Evolutionary conservation across 1,139 yeast genomes (phyloP), one percentile per base, ranked within the genome.

Genomic region (Geotrichum europaeum): DNA sequence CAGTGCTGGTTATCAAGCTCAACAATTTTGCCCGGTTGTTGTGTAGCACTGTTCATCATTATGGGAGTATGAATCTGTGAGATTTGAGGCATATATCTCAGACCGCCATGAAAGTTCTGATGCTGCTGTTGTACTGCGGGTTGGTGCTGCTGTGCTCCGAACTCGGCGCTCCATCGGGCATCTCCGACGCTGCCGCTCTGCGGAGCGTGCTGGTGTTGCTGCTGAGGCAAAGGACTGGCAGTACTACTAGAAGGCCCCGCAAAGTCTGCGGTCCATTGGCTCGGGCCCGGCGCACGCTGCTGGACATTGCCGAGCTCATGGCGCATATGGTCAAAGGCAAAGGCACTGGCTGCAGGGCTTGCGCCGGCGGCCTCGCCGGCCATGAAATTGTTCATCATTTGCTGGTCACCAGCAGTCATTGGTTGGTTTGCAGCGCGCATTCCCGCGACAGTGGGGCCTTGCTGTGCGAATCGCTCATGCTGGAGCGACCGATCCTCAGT

Each of bases 401-500:
- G 70, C 55, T 74, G 77, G 68, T 76, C 73, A n/a, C 68, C 71
- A 18, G 66, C 63, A 0, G 70, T 63, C 68, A 74, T 70, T 43
- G 67, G 67, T 60, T 66, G 78, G 68, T 67, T 75, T 70, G 71
- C 74, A 49, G 78, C 76, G 58, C 73, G 66, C 67, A 62, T 77
- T 71, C 69, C 59, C 43, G 68, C 59, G 20, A 60, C 60, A 28
- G 64, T 65, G 30, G 67, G 62, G 36, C 64, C 67, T 40, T 66
- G 66, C 20, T 68, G 69, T 24, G 66, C 67, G 62, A 74, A 62
- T 15, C 77, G 69, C 59, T 84, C 87, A 66, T 82, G 78, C 69
- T 85, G 89, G 57, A 85, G 77, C 10, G 88, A 82, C 59, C 86
- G 73, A 69, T 85, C 89, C 66, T 72, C 80, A 53, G 83, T 83